Evolutionary conservation across 768 basidiomycete species (phyloP).

Genomic region (Termitomyces sp.): DNA sequence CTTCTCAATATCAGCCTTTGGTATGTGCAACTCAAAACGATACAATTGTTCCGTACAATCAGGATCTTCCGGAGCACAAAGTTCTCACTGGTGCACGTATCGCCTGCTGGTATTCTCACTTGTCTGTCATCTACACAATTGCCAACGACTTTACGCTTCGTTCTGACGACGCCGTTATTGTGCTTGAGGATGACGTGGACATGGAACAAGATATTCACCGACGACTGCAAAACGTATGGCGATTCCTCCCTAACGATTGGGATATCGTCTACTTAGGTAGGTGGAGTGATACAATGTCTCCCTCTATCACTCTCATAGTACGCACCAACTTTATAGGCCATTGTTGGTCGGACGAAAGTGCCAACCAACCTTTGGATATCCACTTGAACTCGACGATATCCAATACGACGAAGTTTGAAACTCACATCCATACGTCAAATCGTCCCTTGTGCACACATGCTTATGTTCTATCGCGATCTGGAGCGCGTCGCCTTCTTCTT

Average conservation of each 20-base stretch:
- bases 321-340: conserved; percentile 46
- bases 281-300: neutral
- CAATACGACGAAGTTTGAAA: conserved; percentile 5
- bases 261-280: conserved; percentile 62
- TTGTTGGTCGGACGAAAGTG: conserved; percentile 74
- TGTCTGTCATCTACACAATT: conserved; percentile 47
- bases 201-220: conserved; percentile 60
- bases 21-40: conserved; percentile 26
- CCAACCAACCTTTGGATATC: conserved; percentile 32
- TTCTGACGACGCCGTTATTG: conserved; percentile 35
- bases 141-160: conserved; percentile 20
- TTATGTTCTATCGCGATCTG: conserved; percentile 56
- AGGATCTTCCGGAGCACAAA: conserved; percentile 39
- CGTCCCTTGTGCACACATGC: conserved; percentile 73
- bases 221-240: conserved; percentile 45
- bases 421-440: conserved; percentile 52
- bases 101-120: conserved; percentile 74
- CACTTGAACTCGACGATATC: conserved; percentile 7
- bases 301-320: no score
- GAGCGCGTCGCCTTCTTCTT: conserved; percentile 58
- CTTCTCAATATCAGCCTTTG: conserved; percentile 8
- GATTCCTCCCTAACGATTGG: conserved; percentile 55
- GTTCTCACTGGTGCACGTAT: conserved; percentile 57
- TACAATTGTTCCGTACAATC: conserved; percentile 29
- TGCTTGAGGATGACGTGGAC: conserved; percentile 81